A percentile compares a stretch with the other conserved stretches of the same genome.
Evolutionary conservation across 1,284 basidiomycete species (phyloP).

Genomic region (Papiliotrema flavescens): DNA sequence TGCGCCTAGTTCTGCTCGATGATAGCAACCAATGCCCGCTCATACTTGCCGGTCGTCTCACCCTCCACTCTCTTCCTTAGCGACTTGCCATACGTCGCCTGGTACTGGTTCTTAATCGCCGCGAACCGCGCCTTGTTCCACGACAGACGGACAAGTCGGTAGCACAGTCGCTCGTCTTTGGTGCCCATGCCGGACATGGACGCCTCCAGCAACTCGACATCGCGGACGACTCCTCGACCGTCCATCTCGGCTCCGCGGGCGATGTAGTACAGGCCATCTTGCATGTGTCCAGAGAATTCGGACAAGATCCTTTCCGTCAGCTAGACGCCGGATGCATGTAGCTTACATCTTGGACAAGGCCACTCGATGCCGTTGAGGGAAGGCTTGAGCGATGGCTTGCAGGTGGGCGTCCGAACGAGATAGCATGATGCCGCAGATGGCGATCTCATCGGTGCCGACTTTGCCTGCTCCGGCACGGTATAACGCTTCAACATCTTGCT

Average conservation of each 20-base stretch:
- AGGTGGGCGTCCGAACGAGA: conserved; percentile 46
- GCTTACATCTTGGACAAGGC: conserved; percentile 38
- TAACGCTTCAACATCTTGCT: conserved; percentile 46
- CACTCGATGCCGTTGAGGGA: conserved; percentile 36
- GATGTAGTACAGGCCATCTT: conserved; percentile 41
- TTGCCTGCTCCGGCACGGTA: conserved; percentile 46
- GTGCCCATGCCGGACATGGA: conserved; percentile 49
- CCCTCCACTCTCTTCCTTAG: conserved; percentile 42
- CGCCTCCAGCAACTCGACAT: conserved; percentile 40
- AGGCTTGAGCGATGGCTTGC: conserved; percentile 42
- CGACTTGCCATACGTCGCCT: conserved; percentile 33
- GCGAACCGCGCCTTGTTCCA: conserved; percentile 48
- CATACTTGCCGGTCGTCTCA: conserved; percentile 48
- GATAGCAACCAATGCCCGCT: conserved; percentile 34
- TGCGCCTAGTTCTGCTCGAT: conserved; percentile 29
- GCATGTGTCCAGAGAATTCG: conserved; percentile 51
- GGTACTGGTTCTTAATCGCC: conserved; percentile 46
- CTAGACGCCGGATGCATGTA: not conserved
- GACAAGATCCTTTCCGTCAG: conserved; percentile 30
- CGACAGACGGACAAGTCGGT: conserved; percentile 44
- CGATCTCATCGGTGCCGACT: conserved; percentile 50
- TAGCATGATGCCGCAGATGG: conserved; percentile 47
- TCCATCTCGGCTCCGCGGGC: conserved; percentile 41
- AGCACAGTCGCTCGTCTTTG: conserved; percentile 49
- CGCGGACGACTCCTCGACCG: conserved; percentile 44